Conservation (phyloP, 768 basidiomycete genomes). For the Collybiopsis luxurians region DNA sequence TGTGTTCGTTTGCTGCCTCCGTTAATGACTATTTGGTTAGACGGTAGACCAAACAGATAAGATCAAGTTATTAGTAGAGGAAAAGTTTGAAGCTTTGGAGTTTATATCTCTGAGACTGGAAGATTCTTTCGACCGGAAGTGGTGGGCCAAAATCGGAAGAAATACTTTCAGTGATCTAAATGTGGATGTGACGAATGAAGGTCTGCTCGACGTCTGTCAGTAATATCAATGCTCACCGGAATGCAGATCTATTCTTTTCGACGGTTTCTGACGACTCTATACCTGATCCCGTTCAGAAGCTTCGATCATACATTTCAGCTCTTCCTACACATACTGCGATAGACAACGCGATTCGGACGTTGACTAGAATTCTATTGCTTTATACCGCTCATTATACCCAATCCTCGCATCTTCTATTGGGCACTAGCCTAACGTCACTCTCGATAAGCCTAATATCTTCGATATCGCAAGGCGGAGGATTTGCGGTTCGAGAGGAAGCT, state of each 20-base stretch:
- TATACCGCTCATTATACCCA: conserved; percentile 55
- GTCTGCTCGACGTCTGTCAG: conserved; percentile 27
- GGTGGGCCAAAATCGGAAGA: conserved; percentile 58
- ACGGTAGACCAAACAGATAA: conserved; percentile 54
- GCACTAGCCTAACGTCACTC: conserved; percentile 75
- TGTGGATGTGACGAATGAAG: conserved; percentile 54
- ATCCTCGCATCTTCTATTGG: conserved; percentile 77
- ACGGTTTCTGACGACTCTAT: conserved; percentile 16
- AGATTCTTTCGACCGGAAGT: conserved; percentile 66
- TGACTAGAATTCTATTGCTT: conserved; percentile 68
- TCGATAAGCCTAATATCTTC: conserved; percentile 73
- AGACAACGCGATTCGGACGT: conserved; percentile 50
- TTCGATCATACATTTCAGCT: conserved; percentile 54
- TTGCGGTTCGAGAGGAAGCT: conserved; percentile 62
- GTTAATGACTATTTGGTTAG: conserved; percentile 30
- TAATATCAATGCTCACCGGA: too few relatives aligned
- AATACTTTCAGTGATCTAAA: conserved; percentile 25
- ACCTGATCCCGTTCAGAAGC: conserved; percentile 25
- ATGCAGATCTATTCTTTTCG: conserved; percentile 4
- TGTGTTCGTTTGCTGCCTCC: conserved; percentile 5
- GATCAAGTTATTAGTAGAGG: conserved; percentile 38
- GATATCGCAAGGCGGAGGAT: conserved; percentile 76
- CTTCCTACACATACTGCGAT: conserved; percentile 77
- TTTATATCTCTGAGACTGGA: conserved; percentile 67
- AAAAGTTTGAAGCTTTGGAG: conserved; percentile 47